Conservation (phyloP, 148 eudicot species). For the Rhododendron molle region DNA sequence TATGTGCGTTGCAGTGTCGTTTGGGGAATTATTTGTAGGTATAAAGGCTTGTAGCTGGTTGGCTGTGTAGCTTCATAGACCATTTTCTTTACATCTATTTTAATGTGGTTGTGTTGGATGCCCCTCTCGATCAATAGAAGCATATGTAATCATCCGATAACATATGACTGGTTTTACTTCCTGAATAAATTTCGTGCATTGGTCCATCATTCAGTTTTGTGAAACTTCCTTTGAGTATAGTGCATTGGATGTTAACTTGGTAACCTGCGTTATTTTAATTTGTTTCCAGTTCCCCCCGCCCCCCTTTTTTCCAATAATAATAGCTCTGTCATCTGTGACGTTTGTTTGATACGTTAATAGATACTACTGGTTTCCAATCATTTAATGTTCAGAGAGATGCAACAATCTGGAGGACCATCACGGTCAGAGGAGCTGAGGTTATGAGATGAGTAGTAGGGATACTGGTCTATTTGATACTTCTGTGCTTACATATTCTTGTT, state of each 20-base stretch:
- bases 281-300: not conserved
- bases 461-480: constrained; percentile 12
- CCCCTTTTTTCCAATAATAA: not conserved
- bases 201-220: not conserved
- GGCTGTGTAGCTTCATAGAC: not conserved
- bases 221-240: not conserved
- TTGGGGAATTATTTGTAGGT: not conserved
- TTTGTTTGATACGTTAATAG: not conserved
- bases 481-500: not conserved
- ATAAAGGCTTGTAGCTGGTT: not conserved
- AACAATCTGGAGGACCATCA: constrained; percentile 62
- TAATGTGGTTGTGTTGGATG: not conserved
- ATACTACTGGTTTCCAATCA: constrained; percentile 4
- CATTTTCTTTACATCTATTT: not conserved
- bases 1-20: not conserved
- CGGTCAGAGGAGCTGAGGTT: constrained; percentile 83
- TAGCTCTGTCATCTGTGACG: not conserved
- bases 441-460: constrained; percentile 63
- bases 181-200: not conserved
- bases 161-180: not conserved
- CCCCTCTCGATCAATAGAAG: not conserved
- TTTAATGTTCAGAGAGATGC: constrained; percentile 48
- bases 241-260: not conserved
- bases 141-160: not conserved
- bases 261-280: not conserved